Evolutionary conservation across 2,329 filamentous ascomycete genomes (phyloP), one percentile per base, ranked within the genome.

Genomic region (Chrysoporthe austroafricana): DNA sequence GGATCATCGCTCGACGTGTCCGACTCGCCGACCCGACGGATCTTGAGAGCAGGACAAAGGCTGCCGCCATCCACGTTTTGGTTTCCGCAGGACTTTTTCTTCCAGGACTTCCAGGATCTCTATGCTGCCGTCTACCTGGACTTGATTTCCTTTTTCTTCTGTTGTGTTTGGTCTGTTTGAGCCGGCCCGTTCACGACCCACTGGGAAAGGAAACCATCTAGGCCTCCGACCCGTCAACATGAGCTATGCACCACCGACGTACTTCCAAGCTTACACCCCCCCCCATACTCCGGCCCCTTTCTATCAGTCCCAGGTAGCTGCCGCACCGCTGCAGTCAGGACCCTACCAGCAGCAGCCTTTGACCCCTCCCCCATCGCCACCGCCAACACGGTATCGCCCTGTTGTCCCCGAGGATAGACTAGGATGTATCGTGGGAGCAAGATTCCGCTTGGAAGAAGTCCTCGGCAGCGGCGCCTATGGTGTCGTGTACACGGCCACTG

Each of bases 381-480:
- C 79, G 69, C 75, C 81, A 62, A 81, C 36, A 52, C 46, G 81
- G 73, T 87, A 81, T 74, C 80, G 85, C 65, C 89, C 88, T 70
- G 82, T 86, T 74, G 80, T 88, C 66, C 93, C 94, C 54, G 92
- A 97, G 85, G 92, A 94, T 77, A 90, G 94, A 76, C 81, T 98
- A 84, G 94, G 95, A 79, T 88, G 90, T 73, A 85, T 95, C 73
- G 86, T 98, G 72, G 92, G 92, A 74, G 91, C 91, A 77, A 90
- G 92, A 77, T 86, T 97, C 73, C 90, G 95, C 82, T 84, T 98
- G 75, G 93, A 90, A 71, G 88, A 89, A 70, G 92, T 98, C 74
- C 86, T 98, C 70, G 96, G 96, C 72, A 92, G 95, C 62, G 96
- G 96, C 73, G 96, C 96, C 67, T 99, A 99, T 80, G 96, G 96